These are phyloP conservation scores for Neodidymelliopsis sp. DNA, from an alignment of 2,329 filamentous ascomycete species.

Conservation along the genomic window DNA sequence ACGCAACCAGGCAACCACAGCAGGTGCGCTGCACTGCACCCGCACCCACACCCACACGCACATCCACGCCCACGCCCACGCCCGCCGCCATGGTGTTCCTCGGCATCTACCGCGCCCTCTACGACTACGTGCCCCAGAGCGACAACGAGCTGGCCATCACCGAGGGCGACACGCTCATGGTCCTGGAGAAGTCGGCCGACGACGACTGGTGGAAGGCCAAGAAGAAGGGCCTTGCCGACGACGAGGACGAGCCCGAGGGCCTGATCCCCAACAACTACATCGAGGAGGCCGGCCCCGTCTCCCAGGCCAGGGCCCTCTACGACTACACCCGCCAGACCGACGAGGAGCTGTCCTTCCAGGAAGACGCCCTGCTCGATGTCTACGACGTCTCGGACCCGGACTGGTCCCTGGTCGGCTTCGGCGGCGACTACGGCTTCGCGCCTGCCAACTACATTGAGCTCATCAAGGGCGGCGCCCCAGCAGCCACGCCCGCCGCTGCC, in stretches of 20 bases:
- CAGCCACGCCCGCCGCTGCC: slow-evolving; percentile 16
- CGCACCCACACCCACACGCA: slow-evolving; percentile 17
- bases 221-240: slow-evolving; percentile 79
- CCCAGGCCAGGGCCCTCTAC: slow-evolving; percentile 89
- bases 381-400: slow-evolving; percentile 93
- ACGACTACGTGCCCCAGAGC: slow-evolving; percentile 89
- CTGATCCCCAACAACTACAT: slow-evolving; percentile 95
- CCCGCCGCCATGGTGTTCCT: slow-evolving; percentile 79
- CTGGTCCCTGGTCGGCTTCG: slow-evolving; percentile 90
- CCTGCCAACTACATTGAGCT: slow-evolving; percentile 95
- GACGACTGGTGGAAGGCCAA: slow-evolving; percentile 97
- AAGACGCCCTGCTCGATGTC: slow-evolving; percentile 82
- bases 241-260: slow-evolving; percentile 90
- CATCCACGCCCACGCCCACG: slow-evolving; percentile 22
- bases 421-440: slow-evolving; percentile 90
- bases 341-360: slow-evolving; percentile 94
- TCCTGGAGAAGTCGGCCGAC: slow-evolving; percentile 77
- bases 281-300: slow-evolving; percentile 75
- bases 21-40: slow-evolving; percentile 18
- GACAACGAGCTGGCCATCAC: slow-evolving; percentile 83
- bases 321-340: slow-evolving; percentile 98
- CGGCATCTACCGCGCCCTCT: slow-evolving; percentile 87
- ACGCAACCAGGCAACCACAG: slow-evolving; percentile 2
- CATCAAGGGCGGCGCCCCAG: slow-evolving; percentile 55
- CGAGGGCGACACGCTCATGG: slow-evolving; percentile 88